Base-by-base conservation (phyloP, 2,329 filamentous ascomycete genomes). In the Coniochaeta ligniaria region DNA sequence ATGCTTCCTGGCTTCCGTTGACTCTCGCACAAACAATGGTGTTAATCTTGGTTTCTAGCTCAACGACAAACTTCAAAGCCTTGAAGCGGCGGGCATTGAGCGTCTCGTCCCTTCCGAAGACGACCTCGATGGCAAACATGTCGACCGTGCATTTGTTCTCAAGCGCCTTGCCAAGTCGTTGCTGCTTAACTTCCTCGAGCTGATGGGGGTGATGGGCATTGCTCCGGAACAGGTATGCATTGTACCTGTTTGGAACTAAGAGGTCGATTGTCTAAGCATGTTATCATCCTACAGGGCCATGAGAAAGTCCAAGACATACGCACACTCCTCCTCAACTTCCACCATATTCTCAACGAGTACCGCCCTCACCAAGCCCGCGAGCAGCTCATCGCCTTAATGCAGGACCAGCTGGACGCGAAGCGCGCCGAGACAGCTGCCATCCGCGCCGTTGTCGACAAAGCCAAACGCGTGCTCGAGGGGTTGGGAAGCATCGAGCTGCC, bases 321-420 rank as follows among this genome's bases (percentile, higher is more conserved):
- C 68, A 92, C 88, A 17, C 77, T 98, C 31, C 88, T 96, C 64
- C 87, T 94, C 73, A 98, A 98, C 73, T 89, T 96, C 69, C 92
- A 97, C 74, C 91, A 96, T 69, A 82, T 96, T 59, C 86, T 98
- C 65, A 99, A 99, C 73, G 88, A 96, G 73, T 98, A 96, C 75
- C 84, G 94, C 35, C 93, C 93, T 11, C 93, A 97, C 72, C 94
- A 98, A 76, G 92, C 93, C 26, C 79, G 94, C 52, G 93, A 97
- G 76, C 92, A 88, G 31, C 79, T 96, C 61, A 96, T 96, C 35
- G 76, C 88, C 66, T 84, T 94, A 78, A 92, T 97, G 89, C 90
- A 96, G 74, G 88, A 90, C 66, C 89, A 94, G 69, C 76, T 96
- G 33, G 86, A 91, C 66, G 82, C 80, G 66, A 88, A 88, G 60